Evolutionary conservation across 176 grass and related monocot genomes (phyloP).

Genomic region (Phoenix roebelenii): DNA sequence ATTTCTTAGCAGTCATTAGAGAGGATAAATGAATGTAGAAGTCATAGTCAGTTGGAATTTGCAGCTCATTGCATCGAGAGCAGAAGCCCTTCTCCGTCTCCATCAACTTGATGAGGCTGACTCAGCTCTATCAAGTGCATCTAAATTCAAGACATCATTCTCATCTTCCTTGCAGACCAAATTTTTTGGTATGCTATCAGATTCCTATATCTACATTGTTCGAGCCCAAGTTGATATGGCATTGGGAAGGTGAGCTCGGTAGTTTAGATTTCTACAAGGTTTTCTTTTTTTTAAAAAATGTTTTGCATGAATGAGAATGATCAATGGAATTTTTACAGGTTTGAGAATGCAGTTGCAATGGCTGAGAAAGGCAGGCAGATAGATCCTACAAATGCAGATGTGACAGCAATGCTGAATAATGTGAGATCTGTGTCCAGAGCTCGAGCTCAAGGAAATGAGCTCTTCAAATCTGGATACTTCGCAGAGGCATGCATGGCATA

Average conservation of each 20-base stretch:
- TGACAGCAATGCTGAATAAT: neutral
- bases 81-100: constrained; percentile 8
- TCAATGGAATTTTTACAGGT: neutral
- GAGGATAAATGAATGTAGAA: too few species aligned
- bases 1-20: too few species aligned
- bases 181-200: constrained; percentile 2
- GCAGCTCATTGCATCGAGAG: constrained; percentile 10
- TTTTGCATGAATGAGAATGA: neutral
- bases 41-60: neutral
- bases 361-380: constrained; percentile 7
- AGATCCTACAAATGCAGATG: constrained; percentile 5
- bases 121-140: neutral
- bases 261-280: neutral
- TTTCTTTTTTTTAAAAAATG: neutral
- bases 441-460: constrained; percentile 4
- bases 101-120: constrained; percentile 9
- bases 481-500: constrained; percentile 4
- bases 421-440: constrained; percentile 12
- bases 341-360: constrained; percentile 9
- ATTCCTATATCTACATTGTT: constrained; percentile 2
- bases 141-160: neutral
- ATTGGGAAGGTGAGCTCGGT: constrained; percentile 10
- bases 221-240: constrained; percentile 6
- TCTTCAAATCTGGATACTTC: constrained; percentile 8
- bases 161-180: neutral